These are phyloP conservation scores for Rhododendron molle DNA, from an alignment of 148 eudicot species.

Conservation along the genomic window DNA sequence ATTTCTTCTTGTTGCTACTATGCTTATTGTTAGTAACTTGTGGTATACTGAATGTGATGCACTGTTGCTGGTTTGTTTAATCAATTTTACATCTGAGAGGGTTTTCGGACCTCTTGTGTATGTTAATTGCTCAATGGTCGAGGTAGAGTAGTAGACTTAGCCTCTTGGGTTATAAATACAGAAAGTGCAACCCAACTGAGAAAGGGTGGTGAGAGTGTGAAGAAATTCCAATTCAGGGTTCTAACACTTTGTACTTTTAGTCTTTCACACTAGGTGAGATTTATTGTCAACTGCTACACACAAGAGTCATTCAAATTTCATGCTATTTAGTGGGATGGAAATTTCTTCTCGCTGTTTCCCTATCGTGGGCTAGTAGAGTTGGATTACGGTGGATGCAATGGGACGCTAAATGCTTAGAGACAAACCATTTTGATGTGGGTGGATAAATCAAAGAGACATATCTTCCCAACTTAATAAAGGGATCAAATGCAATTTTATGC, in stretches of 20 bases:
- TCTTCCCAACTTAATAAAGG: neutral
- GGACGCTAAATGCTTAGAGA: neutral
- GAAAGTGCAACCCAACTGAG: neutral
- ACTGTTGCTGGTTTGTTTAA: neutral
- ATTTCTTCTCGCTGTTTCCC: neutral
- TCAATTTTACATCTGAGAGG: neutral
- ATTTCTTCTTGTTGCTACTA: constrained; percentile 18
- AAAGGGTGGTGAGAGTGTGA: neutral
- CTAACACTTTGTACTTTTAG: neutral
- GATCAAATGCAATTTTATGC: neutral
- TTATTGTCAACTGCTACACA: neutral
- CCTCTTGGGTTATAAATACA: neutral
- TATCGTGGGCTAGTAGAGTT: neutral
- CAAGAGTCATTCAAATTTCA: neutral
- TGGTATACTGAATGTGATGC: neutral
- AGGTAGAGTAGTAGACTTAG: neutral
- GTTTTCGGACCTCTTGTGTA: neutral
- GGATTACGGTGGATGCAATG: neutral
- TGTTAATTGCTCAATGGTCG: neutral
- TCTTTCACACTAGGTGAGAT: neutral
- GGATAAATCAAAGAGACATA: neutral
- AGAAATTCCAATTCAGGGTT: neutral
- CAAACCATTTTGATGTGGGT: no score
- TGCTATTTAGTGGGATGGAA: neutral
- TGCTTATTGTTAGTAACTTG: neutral